These are phyloP conservation scores for Periconia sp. DNA, from an alignment of 2,329 filamentous ascomycete genomes.

Conservation along the genomic window DNA sequence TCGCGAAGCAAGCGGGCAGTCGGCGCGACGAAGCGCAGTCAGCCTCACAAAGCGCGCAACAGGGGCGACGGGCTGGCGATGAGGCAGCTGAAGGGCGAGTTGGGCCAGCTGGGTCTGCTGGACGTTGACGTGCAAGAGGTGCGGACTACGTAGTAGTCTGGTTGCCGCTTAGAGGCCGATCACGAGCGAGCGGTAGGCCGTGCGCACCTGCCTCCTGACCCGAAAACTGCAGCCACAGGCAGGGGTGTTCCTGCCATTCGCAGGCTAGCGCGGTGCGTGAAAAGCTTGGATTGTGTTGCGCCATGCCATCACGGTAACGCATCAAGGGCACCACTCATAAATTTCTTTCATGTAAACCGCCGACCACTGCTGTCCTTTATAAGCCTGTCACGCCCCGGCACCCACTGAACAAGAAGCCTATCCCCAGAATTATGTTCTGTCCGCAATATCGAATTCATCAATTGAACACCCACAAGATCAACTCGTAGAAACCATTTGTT, in stretches of 20 bases:
- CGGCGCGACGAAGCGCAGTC: slow-evolving; percentile 3
- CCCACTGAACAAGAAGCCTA: slow-evolving; percentile 2
- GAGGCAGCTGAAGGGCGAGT: slow-evolving; percentile 7
- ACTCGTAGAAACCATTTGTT: slow-evolving; percentile 27
- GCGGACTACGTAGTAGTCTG: slow-evolving; percentile 8
- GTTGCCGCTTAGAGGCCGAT: slow-evolving; percentile 25
- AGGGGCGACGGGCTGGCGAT: neutral
- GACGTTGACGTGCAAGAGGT: no score
- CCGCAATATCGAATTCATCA: slow-evolving; percentile 35
- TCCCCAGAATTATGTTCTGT: slow-evolving; percentile 37
- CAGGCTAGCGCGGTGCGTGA: slow-evolving; percentile 23
- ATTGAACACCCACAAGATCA: slow-evolving; percentile 44
- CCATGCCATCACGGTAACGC: slow-evolving; percentile 36
- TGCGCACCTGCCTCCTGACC: slow-evolving; percentile 40
- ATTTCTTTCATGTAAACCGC: slow-evolving; percentile 41
- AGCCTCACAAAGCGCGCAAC: neutral
- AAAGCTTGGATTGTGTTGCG: slow-evolving; percentile 33
- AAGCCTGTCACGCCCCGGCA: slow-evolving; percentile 26
- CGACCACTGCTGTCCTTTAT: slow-evolving; percentile 16
- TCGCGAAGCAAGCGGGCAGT: no score
- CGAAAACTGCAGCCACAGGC: slow-evolving; percentile 32
- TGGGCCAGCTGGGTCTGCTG: no score
- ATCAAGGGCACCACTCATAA: slow-evolving; percentile 33
- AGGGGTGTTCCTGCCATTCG: slow-evolving; percentile 24
- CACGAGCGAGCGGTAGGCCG: slow-evolving; percentile 36